A percentile compares a stretch with the other conserved stretches of the same genome.
phyloP scores from a whole-genome alignment of 1,139 yeast genomes.

The Yarrowia galli region DNA sequence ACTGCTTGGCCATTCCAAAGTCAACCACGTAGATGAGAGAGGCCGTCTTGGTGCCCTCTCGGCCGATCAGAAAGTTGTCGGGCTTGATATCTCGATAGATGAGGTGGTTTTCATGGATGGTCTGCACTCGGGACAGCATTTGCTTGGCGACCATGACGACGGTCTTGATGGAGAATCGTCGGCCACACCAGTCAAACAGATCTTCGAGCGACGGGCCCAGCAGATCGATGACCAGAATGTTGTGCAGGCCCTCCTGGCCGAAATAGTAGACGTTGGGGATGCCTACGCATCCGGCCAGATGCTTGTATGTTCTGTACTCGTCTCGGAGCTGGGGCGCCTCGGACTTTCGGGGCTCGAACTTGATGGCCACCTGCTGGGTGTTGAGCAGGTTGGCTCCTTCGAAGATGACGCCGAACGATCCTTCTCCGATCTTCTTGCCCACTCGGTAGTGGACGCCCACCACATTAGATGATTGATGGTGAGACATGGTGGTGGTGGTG shows the following conservation, averaged over 20 bases:
- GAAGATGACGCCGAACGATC: slow-evolving; percentile 95
- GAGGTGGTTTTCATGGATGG: slow-evolving; percentile 86
- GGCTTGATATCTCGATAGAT: slow-evolving; percentile 96
- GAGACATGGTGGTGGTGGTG: slow-evolving; percentile 44
- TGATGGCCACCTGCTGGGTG: slow-evolving; percentile 76
- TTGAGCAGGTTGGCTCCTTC: slow-evolving; percentile 91
- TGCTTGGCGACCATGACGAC: slow-evolving; percentile 91
- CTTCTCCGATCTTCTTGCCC: slow-evolving; percentile 97
- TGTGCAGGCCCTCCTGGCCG: slow-evolving; percentile 97
- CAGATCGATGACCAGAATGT: slow-evolving; percentile 88
- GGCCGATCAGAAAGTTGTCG: slow-evolving; percentile 88
- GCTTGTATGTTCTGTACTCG: slow-evolving; percentile 91
- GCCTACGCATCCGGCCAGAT: slow-evolving; percentile 80
- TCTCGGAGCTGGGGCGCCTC: slow-evolving; percentile 98
- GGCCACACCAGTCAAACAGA: slow-evolving; percentile 97
- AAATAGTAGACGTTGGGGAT: slow-evolving; percentile 95
- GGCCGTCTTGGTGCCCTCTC: slow-evolving; percentile 59
- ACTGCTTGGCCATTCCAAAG: slow-evolving; percentile 98
- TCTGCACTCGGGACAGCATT: slow-evolving; percentile 86
- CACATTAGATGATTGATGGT: slow-evolving; percentile 55
- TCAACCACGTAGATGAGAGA: slow-evolving; percentile 64
- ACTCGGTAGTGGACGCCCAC: slow-evolving; percentile 87
- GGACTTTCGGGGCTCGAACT: slow-evolving; percentile 89
- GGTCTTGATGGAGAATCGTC: slow-evolving; percentile 85
- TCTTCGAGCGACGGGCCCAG: slow-evolving; percentile 96